phyloP scores from a whole-genome alignment of 768 basidiomycete genomes.

The Panaeolus papilionaceus region DNA sequence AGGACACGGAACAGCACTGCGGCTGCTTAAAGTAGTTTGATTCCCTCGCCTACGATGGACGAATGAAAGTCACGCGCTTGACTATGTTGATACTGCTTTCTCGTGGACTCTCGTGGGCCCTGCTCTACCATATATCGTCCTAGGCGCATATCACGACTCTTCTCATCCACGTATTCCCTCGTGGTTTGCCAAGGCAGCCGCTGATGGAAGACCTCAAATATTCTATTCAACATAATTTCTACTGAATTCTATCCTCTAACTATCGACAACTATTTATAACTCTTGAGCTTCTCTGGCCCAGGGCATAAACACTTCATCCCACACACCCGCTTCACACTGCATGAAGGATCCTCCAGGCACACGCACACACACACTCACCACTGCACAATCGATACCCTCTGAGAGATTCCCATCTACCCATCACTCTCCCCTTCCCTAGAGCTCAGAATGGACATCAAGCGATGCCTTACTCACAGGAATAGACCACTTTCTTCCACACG shows the following conservation, averaged over 20 bases:
- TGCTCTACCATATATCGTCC: background rate
- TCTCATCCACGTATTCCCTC: background rate
- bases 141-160: background rate
- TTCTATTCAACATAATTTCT: background rate
- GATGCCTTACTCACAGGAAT: background rate
- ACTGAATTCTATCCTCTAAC: background rate
- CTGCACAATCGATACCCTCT: background rate
- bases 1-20: background rate
- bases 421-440: background rate
- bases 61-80: constrained; percentile 3
- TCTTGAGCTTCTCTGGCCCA: background rate
- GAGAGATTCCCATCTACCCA: background rate
- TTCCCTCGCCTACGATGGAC: background rate
- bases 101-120: background rate
- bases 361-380: background rate
- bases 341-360: constrained; percentile 7
- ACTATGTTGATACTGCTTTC: background rate
- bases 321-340: background rate
- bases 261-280: background rate
- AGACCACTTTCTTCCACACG: constrained; percentile 4
- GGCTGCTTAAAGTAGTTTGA: background rate
- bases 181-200: background rate
- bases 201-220: background rate
- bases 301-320: constrained; percentile 9
- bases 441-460: background rate